These are phyloP conservation scores for Aurantiochytrium sp. DNA, from an alignment of 108 stramenopile genomes.

Conservation along the genomic window DNA sequence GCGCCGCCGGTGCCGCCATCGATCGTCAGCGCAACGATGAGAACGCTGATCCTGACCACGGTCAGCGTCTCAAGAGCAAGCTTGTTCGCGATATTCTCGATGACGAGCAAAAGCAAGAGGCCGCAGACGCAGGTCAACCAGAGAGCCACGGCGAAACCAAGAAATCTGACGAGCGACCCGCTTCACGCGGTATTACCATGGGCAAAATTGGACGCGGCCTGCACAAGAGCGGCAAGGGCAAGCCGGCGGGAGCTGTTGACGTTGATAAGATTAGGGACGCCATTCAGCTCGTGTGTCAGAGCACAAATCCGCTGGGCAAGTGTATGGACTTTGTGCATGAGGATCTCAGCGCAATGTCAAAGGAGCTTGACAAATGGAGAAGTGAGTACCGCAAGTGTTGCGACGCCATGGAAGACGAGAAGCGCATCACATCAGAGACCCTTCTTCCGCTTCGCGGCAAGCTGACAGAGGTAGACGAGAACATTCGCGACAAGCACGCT, in stretches of 20 bases:
- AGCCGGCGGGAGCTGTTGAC: constrained; percentile 25
- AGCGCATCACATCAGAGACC: constrained; percentile 21
- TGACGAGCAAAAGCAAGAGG: constrained; percentile 16
- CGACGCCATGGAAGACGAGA: constrained; percentile 27
- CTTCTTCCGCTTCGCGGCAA: constrained; percentile 39
- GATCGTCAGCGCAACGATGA: background rate
- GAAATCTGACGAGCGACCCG: background rate
- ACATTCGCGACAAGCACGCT: constrained; percentile 11
- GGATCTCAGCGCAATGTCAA: constrained; percentile 50
- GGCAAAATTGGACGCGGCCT: background rate
- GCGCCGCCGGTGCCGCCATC: constrained; percentile 14
- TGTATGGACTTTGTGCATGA: constrained; percentile 60
- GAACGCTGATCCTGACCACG: constrained; percentile 29
- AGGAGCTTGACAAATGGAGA: constrained; percentile 52
- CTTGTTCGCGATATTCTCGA: constrained; percentile 11
- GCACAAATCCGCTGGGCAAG: constrained; percentile 57
- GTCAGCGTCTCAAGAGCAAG: background rate
- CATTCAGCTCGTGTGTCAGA: constrained; percentile 57
- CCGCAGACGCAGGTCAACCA: constrained; percentile 11
- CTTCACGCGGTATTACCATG: constrained; percentile 3
- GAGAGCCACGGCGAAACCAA: background rate
- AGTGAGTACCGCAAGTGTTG: constrained; percentile 23
- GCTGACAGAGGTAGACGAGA: constrained; percentile 50
- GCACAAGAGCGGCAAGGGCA: background rate
- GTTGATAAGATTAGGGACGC: constrained; percentile 44